Percentiles rank a stretch among this genome's conserved stretches.
Conservation (phyloP, 371 early-diverging fungal genomes). For the Encephalitozoon hellem region DNA sequence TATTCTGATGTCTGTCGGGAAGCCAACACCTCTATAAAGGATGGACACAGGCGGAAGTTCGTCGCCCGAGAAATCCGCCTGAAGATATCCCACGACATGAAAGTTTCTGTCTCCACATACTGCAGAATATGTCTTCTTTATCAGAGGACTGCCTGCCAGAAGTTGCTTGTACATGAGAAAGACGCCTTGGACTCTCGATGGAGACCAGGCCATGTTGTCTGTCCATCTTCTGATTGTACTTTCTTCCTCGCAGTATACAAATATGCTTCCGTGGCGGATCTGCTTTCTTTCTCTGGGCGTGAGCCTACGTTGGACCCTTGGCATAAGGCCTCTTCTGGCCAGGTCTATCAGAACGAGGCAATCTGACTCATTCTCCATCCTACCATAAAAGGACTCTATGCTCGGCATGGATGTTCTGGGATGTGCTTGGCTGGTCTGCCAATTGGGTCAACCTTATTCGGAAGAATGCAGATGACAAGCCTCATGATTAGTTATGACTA, state of each 20-base stretch:
- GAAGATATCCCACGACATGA: slow-evolving; percentile 15
- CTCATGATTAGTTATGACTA: neutral
- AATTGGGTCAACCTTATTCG: neutral
- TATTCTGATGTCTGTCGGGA: slow-evolving; percentile 4
- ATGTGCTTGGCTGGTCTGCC: neutral
- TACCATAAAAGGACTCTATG: slow-evolving; percentile 34
- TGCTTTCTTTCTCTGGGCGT: slow-evolving; percentile 2
- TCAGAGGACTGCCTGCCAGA: neutral
- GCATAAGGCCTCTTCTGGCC: neutral
- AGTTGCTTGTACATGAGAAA: slow-evolving; percentile 21
- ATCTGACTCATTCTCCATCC: slow-evolving; percentile 39
- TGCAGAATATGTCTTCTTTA: slow-evolving; percentile 28
- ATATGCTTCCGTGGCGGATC: slow-evolving; percentile 22
- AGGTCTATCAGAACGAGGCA: slow-evolving; percentile 44
- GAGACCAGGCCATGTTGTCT: slow-evolving; percentile 27
- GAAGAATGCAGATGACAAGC: neutral
- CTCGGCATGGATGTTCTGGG: neutral
- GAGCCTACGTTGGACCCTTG: slow-evolving; percentile 12
- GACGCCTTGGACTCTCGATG: slow-evolving; percentile 21
- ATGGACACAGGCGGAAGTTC: neutral
- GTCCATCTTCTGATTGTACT: slow-evolving; percentile 41
- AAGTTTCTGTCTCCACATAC: neutral
- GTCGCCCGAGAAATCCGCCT: no score
- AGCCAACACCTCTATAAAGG: neutral
- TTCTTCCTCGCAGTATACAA: slow-evolving; percentile 32